These are phyloP conservation scores for Durotheca rogersii DNA, from an alignment of 495 filamentous ascomycete species.

Conservation along the genomic window DNA sequence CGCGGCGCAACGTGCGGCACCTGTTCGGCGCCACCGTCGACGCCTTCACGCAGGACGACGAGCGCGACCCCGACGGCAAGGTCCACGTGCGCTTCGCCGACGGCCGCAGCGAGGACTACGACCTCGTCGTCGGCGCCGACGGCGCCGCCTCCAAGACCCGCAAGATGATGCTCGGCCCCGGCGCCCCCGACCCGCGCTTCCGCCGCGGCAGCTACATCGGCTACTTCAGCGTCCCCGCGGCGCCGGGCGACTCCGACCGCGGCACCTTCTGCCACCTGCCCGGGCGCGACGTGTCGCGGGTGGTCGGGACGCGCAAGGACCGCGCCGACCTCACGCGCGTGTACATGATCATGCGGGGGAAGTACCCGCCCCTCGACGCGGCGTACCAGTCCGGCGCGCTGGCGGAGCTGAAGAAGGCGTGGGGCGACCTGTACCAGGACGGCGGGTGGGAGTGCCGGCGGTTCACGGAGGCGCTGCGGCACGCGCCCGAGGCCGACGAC, in stretches of 20 bases:
- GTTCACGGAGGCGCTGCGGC: constrained; percentile 7
- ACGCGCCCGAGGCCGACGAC: constrained; percentile 15
- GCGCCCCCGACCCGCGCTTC: constrained; percentile 29
- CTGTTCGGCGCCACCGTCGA: constrained; percentile 40
- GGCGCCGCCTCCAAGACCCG: constrained; percentile 48
- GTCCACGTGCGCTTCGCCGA: constrained; percentile 44
- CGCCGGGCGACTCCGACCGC: constrained; percentile 22
- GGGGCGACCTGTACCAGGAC: constrained; percentile 9
- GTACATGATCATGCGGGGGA: constrained; percentile 31
- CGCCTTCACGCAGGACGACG: constrained; percentile 22
- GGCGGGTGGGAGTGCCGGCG: constrained; percentile 18
- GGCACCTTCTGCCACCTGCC: constrained; percentile 22
- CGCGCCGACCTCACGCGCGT: constrained; percentile 29
- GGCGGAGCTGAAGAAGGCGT: constrained; percentile 7
- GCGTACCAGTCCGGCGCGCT: constrained; percentile 21
- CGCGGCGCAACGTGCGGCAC: constrained; percentile 38
- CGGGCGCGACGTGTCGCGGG: no score
- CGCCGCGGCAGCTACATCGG: constrained; percentile 34
- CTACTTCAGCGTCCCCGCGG: constrained; percentile 43
- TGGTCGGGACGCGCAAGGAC: constrained; percentile 35
- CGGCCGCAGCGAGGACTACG: constrained; percentile 39
- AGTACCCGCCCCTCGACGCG: no score
- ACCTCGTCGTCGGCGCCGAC: constrained; percentile 54
- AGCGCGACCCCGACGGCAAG: constrained; percentile 25
- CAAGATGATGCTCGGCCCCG: constrained; percentile 35